Conservation (phyloP, 345 rosid genomes). For the Aquilaria malaccensis region DNA sequence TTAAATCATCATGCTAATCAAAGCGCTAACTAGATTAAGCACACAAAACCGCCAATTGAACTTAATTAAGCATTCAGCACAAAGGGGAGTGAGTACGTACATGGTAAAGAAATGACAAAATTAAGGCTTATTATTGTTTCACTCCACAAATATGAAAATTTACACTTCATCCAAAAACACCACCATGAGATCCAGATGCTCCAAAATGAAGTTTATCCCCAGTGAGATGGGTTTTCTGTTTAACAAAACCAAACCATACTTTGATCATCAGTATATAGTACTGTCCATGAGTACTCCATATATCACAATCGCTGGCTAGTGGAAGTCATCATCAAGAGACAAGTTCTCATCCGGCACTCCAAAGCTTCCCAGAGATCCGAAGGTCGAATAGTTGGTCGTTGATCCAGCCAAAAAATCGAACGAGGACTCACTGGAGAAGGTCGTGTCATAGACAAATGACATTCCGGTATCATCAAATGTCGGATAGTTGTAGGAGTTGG, state of each 20-base stretch:
- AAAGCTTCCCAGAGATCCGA: slow-evolving; percentile 51
- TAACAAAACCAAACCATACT: background rate
- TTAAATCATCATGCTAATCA: too few relatives aligned
- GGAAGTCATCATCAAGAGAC: slow-evolving; percentile 77
- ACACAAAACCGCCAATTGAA: too few relatives aligned
- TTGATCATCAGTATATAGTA: background rate
- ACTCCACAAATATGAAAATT: too few relatives aligned
- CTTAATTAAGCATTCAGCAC: too few relatives aligned
- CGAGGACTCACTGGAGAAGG: slow-evolving; percentile 64
- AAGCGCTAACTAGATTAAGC: too few relatives aligned
- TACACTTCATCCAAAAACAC: too few relatives aligned
- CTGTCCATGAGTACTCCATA: background rate
- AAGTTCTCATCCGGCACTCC: slow-evolving; percentile 67
- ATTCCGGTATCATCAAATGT: slow-evolving; percentile 32
- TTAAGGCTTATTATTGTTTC: too few relatives aligned
- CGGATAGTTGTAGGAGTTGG: slow-evolving; percentile 41
- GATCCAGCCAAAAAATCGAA: slow-evolving; percentile 84
- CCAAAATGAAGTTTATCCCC: slow-evolving; percentile 8
- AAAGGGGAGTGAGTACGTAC: too few relatives aligned
- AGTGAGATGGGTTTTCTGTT: background rate
- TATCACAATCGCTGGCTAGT: slow-evolving; percentile 10
- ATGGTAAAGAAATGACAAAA: too few relatives aligned
- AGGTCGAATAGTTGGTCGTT: slow-evolving; percentile 36
- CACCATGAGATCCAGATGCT: too few relatives aligned
- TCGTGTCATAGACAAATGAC: slow-evolving; percentile 80